These are phyloP conservation scores for Acer campestre DNA, from an alignment of 345 rosid genomes.

Conservation along the genomic window DNA sequence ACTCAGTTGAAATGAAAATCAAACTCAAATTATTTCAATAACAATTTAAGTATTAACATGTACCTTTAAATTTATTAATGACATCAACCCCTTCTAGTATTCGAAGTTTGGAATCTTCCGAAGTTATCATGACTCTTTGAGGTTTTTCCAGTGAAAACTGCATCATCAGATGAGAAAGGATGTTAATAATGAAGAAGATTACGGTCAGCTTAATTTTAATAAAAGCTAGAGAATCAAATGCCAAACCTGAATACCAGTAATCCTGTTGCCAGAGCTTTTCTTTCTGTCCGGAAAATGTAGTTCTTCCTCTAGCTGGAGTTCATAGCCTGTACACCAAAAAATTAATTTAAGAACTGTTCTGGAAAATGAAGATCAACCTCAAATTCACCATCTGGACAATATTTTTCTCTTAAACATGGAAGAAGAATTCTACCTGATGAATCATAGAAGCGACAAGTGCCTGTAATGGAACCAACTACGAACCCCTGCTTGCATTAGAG, in stretches of 20 bases:
- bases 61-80: slow-evolving; percentile 73
- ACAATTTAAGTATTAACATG: too few relatives aligned
- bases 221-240: slow-evolving; percentile 7
- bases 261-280: slow-evolving; percentile 49
- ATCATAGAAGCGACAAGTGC: slow-evolving; percentile 73
- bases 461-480: slow-evolving; percentile 64
- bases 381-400: neutral
- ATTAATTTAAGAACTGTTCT: neutral
- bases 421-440: slow-evolving; percentile 42
- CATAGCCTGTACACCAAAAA: slow-evolving; percentile 36
- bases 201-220: neutral
- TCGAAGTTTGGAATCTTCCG: slow-evolving; percentile 75
- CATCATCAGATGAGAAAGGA: slow-evolving; percentile 20
- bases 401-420: neutral
- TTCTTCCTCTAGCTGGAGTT: slow-evolving; percentile 51
- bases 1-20: neutral
- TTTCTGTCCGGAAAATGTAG: slow-evolving; percentile 52
- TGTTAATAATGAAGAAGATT: slow-evolving; percentile 10
- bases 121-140: slow-evolving; percentile 62
- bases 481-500: slow-evolving; percentile 57
- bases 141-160: slow-evolving; percentile 62
- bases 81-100: slow-evolving; percentile 61
- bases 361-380: neutral
- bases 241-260: slow-evolving; percentile 73
- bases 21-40: neutral